Base-by-base conservation (phyloP, 2,329 filamentous ascomycete species). In the Ascochyta lentis region DNA sequence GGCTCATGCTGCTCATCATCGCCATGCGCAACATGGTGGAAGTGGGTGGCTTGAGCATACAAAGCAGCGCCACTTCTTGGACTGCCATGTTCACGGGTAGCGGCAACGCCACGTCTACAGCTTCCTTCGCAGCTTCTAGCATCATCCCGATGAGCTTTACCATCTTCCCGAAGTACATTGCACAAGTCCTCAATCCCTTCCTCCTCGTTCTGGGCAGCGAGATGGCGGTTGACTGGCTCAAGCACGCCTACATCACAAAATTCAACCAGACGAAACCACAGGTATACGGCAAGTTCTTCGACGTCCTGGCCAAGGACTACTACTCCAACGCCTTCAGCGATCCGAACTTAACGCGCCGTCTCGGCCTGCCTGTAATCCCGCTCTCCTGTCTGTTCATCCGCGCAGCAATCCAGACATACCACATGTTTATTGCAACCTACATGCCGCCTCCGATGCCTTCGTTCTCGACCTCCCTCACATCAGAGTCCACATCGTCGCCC, bases 181-280 rank as follows among this genome's bases (percentile, higher is more conserved):
- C 91, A 9, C 93, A 97, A 72, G 90, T 99, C 0, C 80, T 99
- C 4, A 93, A 92, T 0, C 96, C 95, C 0, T 99, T 99, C 65
- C 79, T 99, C 12, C 87, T 99, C 7, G 96, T 99, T 0, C 85
- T 99, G 6, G 94, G 93, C 1, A 96, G 92, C 60, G 95, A 99
- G 77, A 97, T 97, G 88, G 79, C 96, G 8, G 95, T 99, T 2
- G 95, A 99, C 76, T 93, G 91, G 85, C 85, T 97, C 74, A 99
- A 99, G 76, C 96, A 99, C 72, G 92, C 92, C 22, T 99, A 98
- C 73, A 96, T 99, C 73, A 93, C 89, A 72, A 99, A 99, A 73
- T 99, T 99, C 80, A 99, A 99, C 81, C 96, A 96, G 67, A 92
- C 93, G 64, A 94, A 95, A 61, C 95, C 95, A 3, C 86, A 85